Percentiles rank a stretch among this genome's conserved stretches.
Evolutionary conservation across 1,284 basidiomycete species (phyloP).

Genomic region (Agaricales sp.): DNA sequence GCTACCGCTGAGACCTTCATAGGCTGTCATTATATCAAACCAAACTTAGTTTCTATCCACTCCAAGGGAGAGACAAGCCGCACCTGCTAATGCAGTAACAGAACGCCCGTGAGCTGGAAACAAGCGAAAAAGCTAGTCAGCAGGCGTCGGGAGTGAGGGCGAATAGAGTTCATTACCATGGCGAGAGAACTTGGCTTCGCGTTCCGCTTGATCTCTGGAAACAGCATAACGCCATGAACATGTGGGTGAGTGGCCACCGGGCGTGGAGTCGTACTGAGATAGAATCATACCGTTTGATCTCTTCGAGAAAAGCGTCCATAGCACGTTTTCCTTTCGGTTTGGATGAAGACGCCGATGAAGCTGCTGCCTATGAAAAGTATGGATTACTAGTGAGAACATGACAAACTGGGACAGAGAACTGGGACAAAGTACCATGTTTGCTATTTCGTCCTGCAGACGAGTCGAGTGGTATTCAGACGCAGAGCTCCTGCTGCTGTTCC

Average conservation of each 20-base stretch:
- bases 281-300: constrained; percentile 72
- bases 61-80: no score
- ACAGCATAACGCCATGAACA: neutral
- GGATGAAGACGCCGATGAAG: constrained; percentile 36
- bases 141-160: constrained; percentile 2
- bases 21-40: no score
- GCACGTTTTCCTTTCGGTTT: constrained; percentile 84
- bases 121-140: constrained; percentile 12
- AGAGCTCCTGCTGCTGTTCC: constrained; percentile 18
- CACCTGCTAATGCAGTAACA: constrained; percentile 80
- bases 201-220: constrained; percentile 77
- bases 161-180: constrained; percentile 40
- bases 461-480: constrained; percentile 9
- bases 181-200: constrained; percentile 75
- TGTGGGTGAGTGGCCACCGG: constrained; percentile 7
- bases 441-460: neutral
- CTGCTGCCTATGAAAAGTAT: constrained; percentile 30
- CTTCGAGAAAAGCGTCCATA: constrained; percentile 89
- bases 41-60: no score
- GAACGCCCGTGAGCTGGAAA: constrained; percentile 51
- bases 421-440: constrained; percentile 14
- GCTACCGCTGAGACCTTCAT: constrained; percentile 81
- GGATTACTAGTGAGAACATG: constrained; percentile 6
- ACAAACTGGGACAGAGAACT: neutral
- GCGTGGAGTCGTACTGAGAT: constrained; percentile 3